A percentile compares a stretch with the other conserved stretches of the same genome.
Conservation (phyloP, 768 basidiomycete genomes). For the Lactarius quietus region DNA sequence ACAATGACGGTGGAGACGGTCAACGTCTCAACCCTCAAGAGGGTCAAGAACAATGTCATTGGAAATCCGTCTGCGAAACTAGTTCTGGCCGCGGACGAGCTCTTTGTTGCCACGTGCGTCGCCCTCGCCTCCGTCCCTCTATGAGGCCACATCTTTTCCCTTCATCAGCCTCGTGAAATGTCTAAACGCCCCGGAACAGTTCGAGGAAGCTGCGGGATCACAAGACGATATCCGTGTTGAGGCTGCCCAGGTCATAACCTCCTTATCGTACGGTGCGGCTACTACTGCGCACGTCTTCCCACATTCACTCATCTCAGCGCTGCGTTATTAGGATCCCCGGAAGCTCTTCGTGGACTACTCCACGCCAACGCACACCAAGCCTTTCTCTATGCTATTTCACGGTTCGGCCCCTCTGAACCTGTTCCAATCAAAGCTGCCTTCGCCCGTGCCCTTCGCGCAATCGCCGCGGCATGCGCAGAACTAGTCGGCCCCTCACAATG, state of each 20-base stretch:
- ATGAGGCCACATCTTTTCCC: background rate
- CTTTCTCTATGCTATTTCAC: constrained; percentile 59
- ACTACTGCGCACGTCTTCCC: background rate
- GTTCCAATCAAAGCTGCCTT: constrained; percentile 51
- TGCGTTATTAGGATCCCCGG: constrained; percentile 50
- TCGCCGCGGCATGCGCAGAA: constrained; percentile 60
- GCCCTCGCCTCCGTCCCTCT: background rate
- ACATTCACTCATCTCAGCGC: background rate
- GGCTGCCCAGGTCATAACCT: constrained; percentile 71
- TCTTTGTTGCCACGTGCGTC: constrained; percentile 53
- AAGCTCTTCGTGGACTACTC: constrained; percentile 55
- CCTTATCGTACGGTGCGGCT: constrained; percentile 60
- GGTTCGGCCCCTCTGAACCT: constrained; percentile 39
- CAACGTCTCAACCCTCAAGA: constrained; percentile 49
- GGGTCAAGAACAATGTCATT: constrained; percentile 71
- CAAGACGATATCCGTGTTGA: constrained; percentile 60
- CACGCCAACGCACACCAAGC: constrained; percentile 54
- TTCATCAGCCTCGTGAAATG: constrained; percentile 57
- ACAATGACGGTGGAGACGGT: constrained; percentile 31
- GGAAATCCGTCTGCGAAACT: constrained; percentile 75
- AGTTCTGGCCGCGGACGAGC: constrained; percentile 51
- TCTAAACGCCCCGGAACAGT: constrained; percentile 43
- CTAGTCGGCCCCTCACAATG: constrained; percentile 66
- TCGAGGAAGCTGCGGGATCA: constrained; percentile 34
- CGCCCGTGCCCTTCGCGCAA: constrained; percentile 57